These are phyloP conservation scores for Cryptococcus sp. DNA, from an alignment of 1,284 basidiomycete species.

Conservation along the genomic window DNA sequence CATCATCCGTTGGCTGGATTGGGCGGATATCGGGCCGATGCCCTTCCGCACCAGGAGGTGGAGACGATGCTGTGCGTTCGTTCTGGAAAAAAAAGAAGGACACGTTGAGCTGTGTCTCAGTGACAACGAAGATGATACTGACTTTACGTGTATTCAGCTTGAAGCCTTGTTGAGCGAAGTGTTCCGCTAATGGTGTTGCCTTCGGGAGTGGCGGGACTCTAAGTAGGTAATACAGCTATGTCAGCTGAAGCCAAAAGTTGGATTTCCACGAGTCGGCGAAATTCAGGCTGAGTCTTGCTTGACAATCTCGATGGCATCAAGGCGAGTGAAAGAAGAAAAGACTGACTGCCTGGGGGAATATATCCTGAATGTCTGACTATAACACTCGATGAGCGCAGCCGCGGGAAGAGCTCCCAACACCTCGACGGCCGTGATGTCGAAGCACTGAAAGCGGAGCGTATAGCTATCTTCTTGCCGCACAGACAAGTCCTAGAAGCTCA, in stretches of 20 bases:
- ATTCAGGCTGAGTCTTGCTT: no score
- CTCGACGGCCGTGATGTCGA: slow-evolving; percentile 35
- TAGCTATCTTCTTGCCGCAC: slow-evolving; percentile 48
- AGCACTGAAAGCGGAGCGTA: slow-evolving; percentile 40
- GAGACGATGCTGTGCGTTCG: slow-evolving; percentile 15
- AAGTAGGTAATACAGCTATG: background rate
- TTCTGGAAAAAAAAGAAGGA: slow-evolving; percentile 1
- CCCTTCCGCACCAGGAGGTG: slow-evolving; percentile 1
- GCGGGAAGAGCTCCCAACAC: slow-evolving; percentile 7
- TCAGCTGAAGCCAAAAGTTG: background rate
- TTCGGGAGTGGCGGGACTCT: slow-evolving; percentile 48
- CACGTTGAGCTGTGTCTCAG: no score
- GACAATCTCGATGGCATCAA: no score
- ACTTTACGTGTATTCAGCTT: slow-evolving; percentile 52
- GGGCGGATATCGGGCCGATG: background rate
- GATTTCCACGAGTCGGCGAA: no score
- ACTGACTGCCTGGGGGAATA: slow-evolving; percentile 48
- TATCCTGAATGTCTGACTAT: slow-evolving; percentile 39
- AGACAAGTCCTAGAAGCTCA: slow-evolving; percentile 36
- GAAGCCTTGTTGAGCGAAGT: slow-evolving; percentile 49
- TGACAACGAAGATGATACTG: slow-evolving; percentile 3
- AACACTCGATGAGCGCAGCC: slow-evolving; percentile 30
- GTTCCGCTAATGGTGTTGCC: slow-evolving; percentile 44
- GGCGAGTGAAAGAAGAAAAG: background rate
- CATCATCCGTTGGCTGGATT: background rate